Evolutionary conservation across 225 moss, liverwort and hornwort species (phyloP), one percentile per base, ranked within the genome.

Genomic region (Marchantia polymorpha): DNA sequence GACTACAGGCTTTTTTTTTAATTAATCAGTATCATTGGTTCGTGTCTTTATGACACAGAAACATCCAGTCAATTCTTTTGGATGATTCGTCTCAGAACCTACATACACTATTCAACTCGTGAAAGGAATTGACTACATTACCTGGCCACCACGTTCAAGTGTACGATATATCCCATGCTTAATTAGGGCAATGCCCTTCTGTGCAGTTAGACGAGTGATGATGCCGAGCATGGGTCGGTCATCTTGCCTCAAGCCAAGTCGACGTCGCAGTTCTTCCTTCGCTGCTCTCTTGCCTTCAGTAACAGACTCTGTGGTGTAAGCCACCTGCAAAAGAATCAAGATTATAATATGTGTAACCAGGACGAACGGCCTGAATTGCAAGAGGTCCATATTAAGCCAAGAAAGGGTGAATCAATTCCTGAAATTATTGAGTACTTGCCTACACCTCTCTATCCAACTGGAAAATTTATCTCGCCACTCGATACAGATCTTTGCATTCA

Each of bases 111-210:
- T 0, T 63, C 7, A 25, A 61, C 22, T 61, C n/a, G 61, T 23
- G n/a, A 6, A 1, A 10, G 7, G 23, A 61, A 61, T 61, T 22
- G 47, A 49, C 70, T 48, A 50, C 48, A 70, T 26, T 79, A 87
- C 87, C 87, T 87, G 87, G 17, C 87, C 87, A 61, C 84, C 87
- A 65, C 87, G 84, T 2, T 87, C 81, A 50, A 84, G 84, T 50
- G 84, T 84, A 19, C 87, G 78, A 78, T 81, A 84, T 75, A 87
- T 81, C n/a, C 83, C 87, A 82, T 84, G 87, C 78, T 87, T 87
- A 72, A 87, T 87, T 69, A 87, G 56, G 75, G 84, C 20, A 49
- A 87, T 82, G 69, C 87, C 87, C 72, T 84, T 87, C 48, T 87
- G 87, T 54, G 87, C 79, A 77, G 87, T 87, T n/a, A 87, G 77